Evolutionary conservation across 2,329 filamentous ascomycete species (phyloP), one percentile per base, ranked within the genome.

Genomic region (Cercospora beticola): DNA sequence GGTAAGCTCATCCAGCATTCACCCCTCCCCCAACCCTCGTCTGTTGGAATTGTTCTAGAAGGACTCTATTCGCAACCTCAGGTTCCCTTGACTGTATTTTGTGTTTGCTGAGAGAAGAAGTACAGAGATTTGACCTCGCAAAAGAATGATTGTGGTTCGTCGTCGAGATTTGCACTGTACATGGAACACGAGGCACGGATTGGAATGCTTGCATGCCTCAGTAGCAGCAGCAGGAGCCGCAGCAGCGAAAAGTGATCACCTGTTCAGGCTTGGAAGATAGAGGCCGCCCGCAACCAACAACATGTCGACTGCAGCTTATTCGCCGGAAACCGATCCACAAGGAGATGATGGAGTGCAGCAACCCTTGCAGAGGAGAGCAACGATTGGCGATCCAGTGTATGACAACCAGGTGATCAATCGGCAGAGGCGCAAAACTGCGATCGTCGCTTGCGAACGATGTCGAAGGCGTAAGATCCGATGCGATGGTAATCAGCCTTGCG

Each of bases 301-400:
- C 12, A 62, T 68, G 66, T 60, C 57, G 57, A 65, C 26, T 43
- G 56, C 66, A n/a, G 57, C 56, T 33, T 65, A 40, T 54, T 68
- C 66, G 31, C 66, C 66, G 18, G 46, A 52, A 12, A 61, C 54
- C 10, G 66, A 68, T 18, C 52, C 54, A 16, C 56, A 43, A 40
- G 62, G 56, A n/a, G 61, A 60, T 33, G 62, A 69, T 36, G 49
- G 28, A 10, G 62, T 40, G 16, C 64, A 59, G 30, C 67, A 64
- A 18, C 60, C 57, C 10, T 43, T 71, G 28, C 65, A 61, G n/a
- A 66, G 70, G 40, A 61, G 70, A 66, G 67, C 70, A 6, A 71
- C 70, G 40, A 71, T 71, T 62, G 70, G 70, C 9, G 67, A 69
- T 56, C 62, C 67, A 5, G 65, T 69, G 28, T 64, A 69, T 36